These are phyloP conservation scores for Phytophthora boehmeriae DNA, from an alignment of 352 stramenopile genomes.

Conservation along the genomic window DNA sequence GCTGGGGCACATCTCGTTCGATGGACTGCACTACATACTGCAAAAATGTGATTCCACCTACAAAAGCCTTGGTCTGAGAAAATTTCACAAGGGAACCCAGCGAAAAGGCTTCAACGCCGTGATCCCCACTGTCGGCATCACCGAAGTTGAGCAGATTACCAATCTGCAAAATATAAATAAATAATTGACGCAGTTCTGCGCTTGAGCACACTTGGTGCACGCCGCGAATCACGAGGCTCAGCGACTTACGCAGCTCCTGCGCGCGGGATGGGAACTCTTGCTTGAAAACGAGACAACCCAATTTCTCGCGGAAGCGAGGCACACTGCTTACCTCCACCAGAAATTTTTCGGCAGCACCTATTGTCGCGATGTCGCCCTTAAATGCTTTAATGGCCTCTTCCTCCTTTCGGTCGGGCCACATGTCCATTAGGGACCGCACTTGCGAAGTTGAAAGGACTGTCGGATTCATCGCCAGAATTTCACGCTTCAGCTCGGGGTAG, in stretches of 20 bases:
- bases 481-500: slow-evolving; percentile 72
- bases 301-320: slow-evolving; percentile 72
- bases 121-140: slow-evolving; percentile 40
- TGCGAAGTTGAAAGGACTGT: slow-evolving; percentile 79
- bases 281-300: slow-evolving; percentile 83
- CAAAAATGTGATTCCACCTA: slow-evolving; percentile 80
- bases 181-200: slow-evolving; percentile 71
- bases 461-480: slow-evolving; percentile 80
- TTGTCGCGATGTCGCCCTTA: slow-evolving; percentile 57
- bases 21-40: slow-evolving; percentile 90
- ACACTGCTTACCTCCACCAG: slow-evolving; percentile 73
- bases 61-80: slow-evolving; percentile 88
- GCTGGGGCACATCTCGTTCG: slow-evolving; percentile 75
- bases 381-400: slow-evolving; percentile 74
- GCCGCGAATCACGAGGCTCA: slow-evolving; percentile 77
- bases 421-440: slow-evolving; percentile 82
- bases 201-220: slow-evolving; percentile 85
- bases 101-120: slow-evolving; percentile 68
- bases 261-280: slow-evolving; percentile 81
- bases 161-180: slow-evolving; percentile 88
- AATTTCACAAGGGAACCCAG: slow-evolving; percentile 83
- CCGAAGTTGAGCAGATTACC: slow-evolving; percentile 83
- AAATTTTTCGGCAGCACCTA: slow-evolving; percentile 82
- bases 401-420: slow-evolving; percentile 83
- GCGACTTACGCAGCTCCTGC: slow-evolving; percentile 76